phyloP scores from a whole-genome alignment of 2,329 filamentous ascomycete species.

The Aureobasidium namibiae region DNA sequence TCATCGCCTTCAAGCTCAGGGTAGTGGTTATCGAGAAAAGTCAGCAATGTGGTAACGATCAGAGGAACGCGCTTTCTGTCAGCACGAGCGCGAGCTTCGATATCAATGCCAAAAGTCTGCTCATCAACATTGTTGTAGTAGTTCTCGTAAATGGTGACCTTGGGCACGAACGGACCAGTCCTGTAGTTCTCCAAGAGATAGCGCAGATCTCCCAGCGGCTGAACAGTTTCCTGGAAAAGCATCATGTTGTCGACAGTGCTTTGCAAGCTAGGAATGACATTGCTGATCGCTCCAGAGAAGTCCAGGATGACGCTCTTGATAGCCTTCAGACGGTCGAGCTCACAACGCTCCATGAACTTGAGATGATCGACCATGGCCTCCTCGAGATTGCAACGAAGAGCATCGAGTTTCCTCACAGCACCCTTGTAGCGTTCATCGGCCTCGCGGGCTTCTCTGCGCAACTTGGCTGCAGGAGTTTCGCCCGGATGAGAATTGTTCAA shows the following conservation, averaged over 20 bases:
- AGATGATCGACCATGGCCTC: constrained; percentile 89
- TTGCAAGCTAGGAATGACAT: constrained; percentile 92
- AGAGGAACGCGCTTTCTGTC: constrained; percentile 93
- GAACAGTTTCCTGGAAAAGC: constrained; percentile 98
- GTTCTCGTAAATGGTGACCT: constrained; percentile 90
- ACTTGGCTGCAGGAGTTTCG: constrained; percentile 77
- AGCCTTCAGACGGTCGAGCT: constrained; percentile 89
- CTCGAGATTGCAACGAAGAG: constrained; percentile 87
- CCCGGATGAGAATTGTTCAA: constrained; percentile 86
- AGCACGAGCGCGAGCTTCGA: constrained; percentile 87
- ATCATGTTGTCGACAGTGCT: constrained; percentile 98
- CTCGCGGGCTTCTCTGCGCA: constrained; percentile 82
- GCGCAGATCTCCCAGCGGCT: constrained; percentile 78
- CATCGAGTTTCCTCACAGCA: constrained; percentile 76
- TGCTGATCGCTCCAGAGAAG: constrained; percentile 94
- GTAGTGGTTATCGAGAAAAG: constrained; percentile 93
- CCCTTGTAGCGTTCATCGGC: constrained; percentile 90
- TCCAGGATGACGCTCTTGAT: constrained; percentile 97
- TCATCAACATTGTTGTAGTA: constrained; percentile 98
- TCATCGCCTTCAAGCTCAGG: constrained; percentile 96
- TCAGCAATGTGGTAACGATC: constrained; percentile 85
- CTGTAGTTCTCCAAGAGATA: constrained; percentile 96
- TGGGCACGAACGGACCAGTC: constrained; percentile 85
- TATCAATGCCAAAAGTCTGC: constrained; percentile 93
- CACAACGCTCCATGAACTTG: constrained; percentile 93